A percentile compares a stretch with the other conserved stretches of the same genome.
phyloP scores from a whole-genome alignment of 2,329 filamentous ascomycete species.

The Microdochium nivale region DNA sequence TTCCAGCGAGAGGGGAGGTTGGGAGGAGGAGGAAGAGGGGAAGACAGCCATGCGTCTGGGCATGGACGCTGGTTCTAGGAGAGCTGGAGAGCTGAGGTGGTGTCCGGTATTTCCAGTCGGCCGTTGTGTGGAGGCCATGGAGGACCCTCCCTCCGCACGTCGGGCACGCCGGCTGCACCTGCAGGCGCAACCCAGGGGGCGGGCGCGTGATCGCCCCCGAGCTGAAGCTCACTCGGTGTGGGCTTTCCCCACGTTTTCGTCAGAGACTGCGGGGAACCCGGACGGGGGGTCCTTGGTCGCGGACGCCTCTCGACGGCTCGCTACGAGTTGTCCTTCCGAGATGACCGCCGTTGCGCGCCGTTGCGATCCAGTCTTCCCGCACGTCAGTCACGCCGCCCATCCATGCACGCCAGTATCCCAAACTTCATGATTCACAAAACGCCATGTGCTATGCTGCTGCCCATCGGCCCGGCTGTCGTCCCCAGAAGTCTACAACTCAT shows the following conservation, averaged over 20 bases:
- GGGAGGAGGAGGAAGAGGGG: background rate
- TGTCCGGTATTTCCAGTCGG: too few species aligned
- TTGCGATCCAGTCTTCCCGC: too few species aligned
- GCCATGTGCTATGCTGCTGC: slow-evolving; percentile 9
- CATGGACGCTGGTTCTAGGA: too few species aligned
- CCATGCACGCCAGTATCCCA: background rate
- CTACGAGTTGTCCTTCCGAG: too few species aligned
- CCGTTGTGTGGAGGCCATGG: background rate
- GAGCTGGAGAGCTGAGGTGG: too few species aligned
- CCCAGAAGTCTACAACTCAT: slow-evolving; percentile 35
- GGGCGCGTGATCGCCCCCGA: background rate
- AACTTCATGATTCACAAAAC: slow-evolving; percentile 1
- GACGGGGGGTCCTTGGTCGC: background rate
- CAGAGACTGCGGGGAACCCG: background rate
- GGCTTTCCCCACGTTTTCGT: background rate
- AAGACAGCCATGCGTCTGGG: background rate
- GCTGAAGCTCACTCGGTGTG: background rate
- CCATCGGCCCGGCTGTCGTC: background rate
- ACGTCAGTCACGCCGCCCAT: slow-evolving; percentile 4
- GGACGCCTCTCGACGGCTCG: too few species aligned
- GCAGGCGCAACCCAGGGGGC: too few species aligned
- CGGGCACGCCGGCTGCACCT: too few species aligned
- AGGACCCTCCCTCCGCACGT: too few species aligned
- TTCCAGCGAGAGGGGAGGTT: background rate
- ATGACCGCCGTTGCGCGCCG: too few species aligned